Evolutionary conservation across 352 stramenopile genomes (phyloP), one percentile per base, ranked within the genome.

Genomic region (Phytophthora pluvialis): DNA sequence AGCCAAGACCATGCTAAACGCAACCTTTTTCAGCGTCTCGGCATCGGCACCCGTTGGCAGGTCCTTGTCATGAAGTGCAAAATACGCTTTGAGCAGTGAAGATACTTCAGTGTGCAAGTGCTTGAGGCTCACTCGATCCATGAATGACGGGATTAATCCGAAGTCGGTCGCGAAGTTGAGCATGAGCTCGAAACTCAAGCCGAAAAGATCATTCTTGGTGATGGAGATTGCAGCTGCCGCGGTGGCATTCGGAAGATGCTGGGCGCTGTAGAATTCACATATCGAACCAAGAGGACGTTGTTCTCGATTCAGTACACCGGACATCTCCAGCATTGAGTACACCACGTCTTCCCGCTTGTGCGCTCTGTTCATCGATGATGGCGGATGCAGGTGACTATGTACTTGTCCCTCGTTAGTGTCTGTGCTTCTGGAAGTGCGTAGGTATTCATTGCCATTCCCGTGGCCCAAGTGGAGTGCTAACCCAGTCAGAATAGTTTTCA

Each of bases 291-390:
- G 60, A 5, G 86, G 77, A n/a, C 84, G 87, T 53, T 87, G 78
- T 33, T 94, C 83, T 4, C 83, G 78, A 18, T 69, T 80, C 3
- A 94, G 51, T 10, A 93, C 70, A 11, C 56, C 61, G 25, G 82
- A 79, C 86, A 93, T 94, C 56, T 93, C 86, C 26, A 93, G 60
- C 78, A 94, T 93, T 4, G 86, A 85, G 35, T 82, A 89, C 4
- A 94, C 62, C 4, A 91, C 72, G 29, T 90, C 77, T 44, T 90
- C 82, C 0, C 77, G 75, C 49, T 70, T 80, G 13, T 85, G 58
- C 9, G 48, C 45, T 18, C 67, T 47, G 32, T 54, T 55, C 5
- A 72, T 65, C 44, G 52, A 50, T 33, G 54, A 55, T 49, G 61
- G 45, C 40, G 57, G 38, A 11, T 64, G 65, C 12, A 45, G 67